Base-by-base conservation (phyloP, 2,329 filamentous ascomycete species). In the Juglanconis juglandina region DNA sequence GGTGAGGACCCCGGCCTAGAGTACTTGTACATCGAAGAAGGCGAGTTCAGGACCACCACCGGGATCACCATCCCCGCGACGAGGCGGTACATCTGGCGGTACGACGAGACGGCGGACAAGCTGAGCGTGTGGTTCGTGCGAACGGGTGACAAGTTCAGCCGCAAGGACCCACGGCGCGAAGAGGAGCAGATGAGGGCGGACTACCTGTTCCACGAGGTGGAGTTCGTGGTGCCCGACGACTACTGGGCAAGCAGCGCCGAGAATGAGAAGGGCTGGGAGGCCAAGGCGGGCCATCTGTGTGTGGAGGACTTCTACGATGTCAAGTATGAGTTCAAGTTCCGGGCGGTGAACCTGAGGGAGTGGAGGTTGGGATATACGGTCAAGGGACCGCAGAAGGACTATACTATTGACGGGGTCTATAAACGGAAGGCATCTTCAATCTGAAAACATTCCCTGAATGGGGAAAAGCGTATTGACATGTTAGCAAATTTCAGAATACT, bases 81-180 rank as follows among this genome's bases (percentile, higher is more conserved):
- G 10, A 77, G 87, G 30, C 82, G 89, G 10, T 93, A 93, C 67
- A 79, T 91, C 1, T 92, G 89, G 78, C 83, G 89, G 0, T 92
- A 92, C 67, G 77, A 84, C 49, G 86, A 88, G 64, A 66, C 60
- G 9, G 75, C 68, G 1, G 88, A 92, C 67, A 72, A 71, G 34
- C 75, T 93, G 30, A 89, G 84, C 62, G 86, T 89, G 1, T 93
- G 89, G 89, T 92, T 92, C 66, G 85, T 85, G 44, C 85, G 86
- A 64, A 78, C 82, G 1, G 83, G 88, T 14, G 86, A 90, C 64
- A 73, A 78, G 13, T 77, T 78, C 57, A 79, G 80, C 11, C 86
- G 87, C 0, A 89, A 91, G 68, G 89, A 92, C 64, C 76, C 92
- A 30, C 93, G 92, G 71, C 89, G 92, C 66, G 82, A 87, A 62